Evolutionary conservation across 2,329 filamentous ascomycete species (phyloP).

Genomic region (Tolypocladium pustulatum): DNA sequence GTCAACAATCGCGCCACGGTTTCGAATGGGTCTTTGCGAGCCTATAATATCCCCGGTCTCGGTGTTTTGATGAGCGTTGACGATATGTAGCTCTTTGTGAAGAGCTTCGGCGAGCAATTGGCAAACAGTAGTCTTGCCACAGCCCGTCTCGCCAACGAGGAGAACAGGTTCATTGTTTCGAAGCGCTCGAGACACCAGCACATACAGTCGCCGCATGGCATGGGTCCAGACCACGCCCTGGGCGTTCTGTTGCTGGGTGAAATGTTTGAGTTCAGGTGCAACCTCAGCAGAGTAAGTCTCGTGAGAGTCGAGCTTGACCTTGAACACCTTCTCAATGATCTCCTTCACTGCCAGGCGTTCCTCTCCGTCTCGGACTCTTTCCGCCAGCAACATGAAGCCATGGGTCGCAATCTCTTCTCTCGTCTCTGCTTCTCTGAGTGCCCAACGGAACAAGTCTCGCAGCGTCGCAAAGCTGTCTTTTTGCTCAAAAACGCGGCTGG

Average conservation of each 20-base stretch:
- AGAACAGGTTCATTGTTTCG: slow-evolving; percentile 88
- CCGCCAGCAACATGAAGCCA: slow-evolving; percentile 91
- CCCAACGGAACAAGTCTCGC: slow-evolving; percentile 93
- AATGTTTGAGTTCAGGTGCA: slow-evolving; percentile 44
- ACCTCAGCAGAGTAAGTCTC: slow-evolving; percentile 57
- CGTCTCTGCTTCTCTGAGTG: slow-evolving; percentile 71
- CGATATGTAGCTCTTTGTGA: slow-evolving; percentile 66
- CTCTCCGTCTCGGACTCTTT: slow-evolving; percentile 84
- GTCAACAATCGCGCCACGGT: slow-evolving; percentile 63
- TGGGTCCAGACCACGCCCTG: slow-evolving; percentile 84
- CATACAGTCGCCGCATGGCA: slow-evolving; percentile 85
- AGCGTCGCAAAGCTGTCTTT: slow-evolving; percentile 96
- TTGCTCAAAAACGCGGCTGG: slow-evolving; percentile 86
- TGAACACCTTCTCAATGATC: slow-evolving; percentile 86
- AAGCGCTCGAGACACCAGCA: slow-evolving; percentile 78
- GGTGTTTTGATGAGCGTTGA: slow-evolving; percentile 97
- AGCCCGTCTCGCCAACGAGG: slow-evolving; percentile 91
- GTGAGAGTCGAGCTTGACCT: slow-evolving; percentile 66
- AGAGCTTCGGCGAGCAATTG: slow-evolving; percentile 81
- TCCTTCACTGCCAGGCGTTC: slow-evolving; percentile 77
- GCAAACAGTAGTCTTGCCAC: slow-evolving; percentile 94
- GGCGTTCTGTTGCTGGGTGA: slow-evolving; percentile 34
- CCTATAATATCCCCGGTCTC: slow-evolving; percentile 97
- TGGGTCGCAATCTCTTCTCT: slow-evolving; percentile 83
- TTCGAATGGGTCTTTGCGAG: slow-evolving; percentile 83